A percentile compares a stretch with the other conserved stretches of the same genome.
phyloP scores from a whole-genome alignment of 352 stramenopile genomes.

The Phytophthora vignae region DNA sequence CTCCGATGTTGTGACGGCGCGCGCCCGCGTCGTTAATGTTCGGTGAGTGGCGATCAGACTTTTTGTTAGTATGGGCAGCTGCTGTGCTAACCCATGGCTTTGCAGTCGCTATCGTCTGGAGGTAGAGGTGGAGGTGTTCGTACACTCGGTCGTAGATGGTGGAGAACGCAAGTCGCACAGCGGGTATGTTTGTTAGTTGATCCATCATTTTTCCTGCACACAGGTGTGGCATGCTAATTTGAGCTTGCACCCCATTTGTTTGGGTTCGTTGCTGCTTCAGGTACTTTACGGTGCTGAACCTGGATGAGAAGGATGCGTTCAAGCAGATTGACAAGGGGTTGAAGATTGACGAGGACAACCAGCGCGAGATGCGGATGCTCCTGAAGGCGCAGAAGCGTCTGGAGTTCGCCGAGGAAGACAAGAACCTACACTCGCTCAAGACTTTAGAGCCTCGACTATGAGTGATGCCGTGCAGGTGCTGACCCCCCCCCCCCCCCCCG shows the following conservation, averaged over 20 bases:
- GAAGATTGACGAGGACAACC: conserved; percentile 52
- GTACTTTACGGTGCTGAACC: conserved; percentile 70
- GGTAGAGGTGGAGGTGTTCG: conserved; percentile 71
- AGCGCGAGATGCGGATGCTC: conserved; percentile 58
- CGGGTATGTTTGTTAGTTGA: conserved; percentile 37
- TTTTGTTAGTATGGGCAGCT: background rate
- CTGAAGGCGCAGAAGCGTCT: conserved; percentile 69
- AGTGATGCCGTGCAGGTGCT: background rate
- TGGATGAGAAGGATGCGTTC: conserved; percentile 49
- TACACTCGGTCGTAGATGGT: conserved; percentile 44
- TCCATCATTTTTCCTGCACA: background rate
- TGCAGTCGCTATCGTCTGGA: conserved; percentile 63
- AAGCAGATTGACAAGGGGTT: conserved; percentile 60
- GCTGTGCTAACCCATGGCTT: background rate
- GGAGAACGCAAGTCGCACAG: conserved; percentile 59
- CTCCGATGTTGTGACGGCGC: conserved; percentile 67
- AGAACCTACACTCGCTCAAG: conserved; percentile 55
- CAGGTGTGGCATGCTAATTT: background rate
- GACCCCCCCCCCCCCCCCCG: background rate
- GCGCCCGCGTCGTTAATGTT: conserved; percentile 68
- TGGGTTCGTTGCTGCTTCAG: conserved; percentile 19
- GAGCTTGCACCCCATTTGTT: conserved; percentile 3
- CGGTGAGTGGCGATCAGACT: conserved; percentile 42
- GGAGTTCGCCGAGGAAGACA: conserved; percentile 64
- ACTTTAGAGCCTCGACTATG: conserved; percentile 43